Evolutionary conservation across 108 stramenopile species (phyloP), one percentile per base, ranked within the genome.

Genomic region (Cyclotella choctawhatcheeana): DNA sequence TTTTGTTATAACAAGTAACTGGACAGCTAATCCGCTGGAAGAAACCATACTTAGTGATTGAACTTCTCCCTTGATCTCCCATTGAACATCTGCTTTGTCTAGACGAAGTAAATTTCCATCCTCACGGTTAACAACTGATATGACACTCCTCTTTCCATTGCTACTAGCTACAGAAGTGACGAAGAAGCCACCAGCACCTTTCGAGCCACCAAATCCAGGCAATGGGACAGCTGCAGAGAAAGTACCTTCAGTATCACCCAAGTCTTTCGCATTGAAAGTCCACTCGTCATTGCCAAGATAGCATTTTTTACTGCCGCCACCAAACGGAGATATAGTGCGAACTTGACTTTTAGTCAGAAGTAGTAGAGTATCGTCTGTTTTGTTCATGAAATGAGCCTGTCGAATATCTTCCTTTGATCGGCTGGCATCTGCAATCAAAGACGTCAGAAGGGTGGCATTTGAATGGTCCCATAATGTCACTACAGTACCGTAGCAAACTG

Each of bases 391-490:
- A 45, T 84, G 67, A 8, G 78, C 56, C 64, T 51, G 63, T 14
- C 56, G 61, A 5, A 93, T 64, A 35, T 87, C 83, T 31, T 75
- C 54, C 6, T 82, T 68, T 16, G 50, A 27, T 5, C 77, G 66
- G 33, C 82, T 45, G 3, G 74, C 76, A 47, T 61, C 40, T 60
- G 82, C 77, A 21, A 76, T 56, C 31, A 93, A 32, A 10, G 86
- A 87, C 16, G 82, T 88, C 51, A 94, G 61, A n/a, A 92, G 50
- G 16, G 86, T 76, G 16, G 81, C 81, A 47, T 86, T 72, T 8
- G 83, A 55, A 40, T 84, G 81, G 65, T 94, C 93, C 93, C 93
- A 94, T 5, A 94, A 51, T 31, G 91, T 88, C 1, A 92, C 74
- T 50, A 66, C 55, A 12, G 75, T 40, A 10, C 89, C 93, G 64